Conservation (phyloP, 352 stramenopile genomes). For the Globisporangium camurandrum region DNA sequence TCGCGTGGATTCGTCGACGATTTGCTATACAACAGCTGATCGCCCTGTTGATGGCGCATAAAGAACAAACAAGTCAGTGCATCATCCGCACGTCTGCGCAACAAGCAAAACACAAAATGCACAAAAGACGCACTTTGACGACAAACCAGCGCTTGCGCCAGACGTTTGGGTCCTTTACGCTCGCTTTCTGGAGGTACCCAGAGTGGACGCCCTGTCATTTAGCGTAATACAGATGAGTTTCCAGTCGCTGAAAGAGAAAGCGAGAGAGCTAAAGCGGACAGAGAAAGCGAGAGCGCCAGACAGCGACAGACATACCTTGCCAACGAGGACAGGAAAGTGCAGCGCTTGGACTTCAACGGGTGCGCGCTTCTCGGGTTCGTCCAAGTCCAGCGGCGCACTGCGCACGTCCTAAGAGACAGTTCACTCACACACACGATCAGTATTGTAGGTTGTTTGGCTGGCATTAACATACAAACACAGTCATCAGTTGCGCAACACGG, state of each 20-base stretch:
- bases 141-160: constrained; percentile 86
- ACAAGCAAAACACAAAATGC: no score
- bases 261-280: no score
- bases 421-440: background rate
- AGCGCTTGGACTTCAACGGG: constrained; percentile 35
- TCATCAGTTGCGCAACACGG: background rate
- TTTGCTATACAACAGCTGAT: constrained; percentile 84
- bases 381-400: constrained; percentile 61
- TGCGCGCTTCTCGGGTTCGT: constrained; percentile 29
- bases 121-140: constrained; percentile 52
- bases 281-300: no score
- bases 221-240: background rate
- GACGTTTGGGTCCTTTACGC: constrained; percentile 64
- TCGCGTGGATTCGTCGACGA: constrained; percentile 75
- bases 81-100: background rate
- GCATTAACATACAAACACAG: background rate
- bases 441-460: background rate
- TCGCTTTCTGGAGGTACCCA: constrained; percentile 78
- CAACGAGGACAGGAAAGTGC: constrained; percentile 60
- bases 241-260: background rate
- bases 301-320: constrained; percentile 44
- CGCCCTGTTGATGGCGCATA: constrained; percentile 21
- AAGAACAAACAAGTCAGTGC: background rate
- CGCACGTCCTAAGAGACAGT: constrained; percentile 39
- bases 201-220: constrained; percentile 50